Evolutionary conservation across 495 filamentous ascomycete species (phyloP), one percentile per base, ranked within the genome.

Genomic region (Physcia stellaris): DNA sequence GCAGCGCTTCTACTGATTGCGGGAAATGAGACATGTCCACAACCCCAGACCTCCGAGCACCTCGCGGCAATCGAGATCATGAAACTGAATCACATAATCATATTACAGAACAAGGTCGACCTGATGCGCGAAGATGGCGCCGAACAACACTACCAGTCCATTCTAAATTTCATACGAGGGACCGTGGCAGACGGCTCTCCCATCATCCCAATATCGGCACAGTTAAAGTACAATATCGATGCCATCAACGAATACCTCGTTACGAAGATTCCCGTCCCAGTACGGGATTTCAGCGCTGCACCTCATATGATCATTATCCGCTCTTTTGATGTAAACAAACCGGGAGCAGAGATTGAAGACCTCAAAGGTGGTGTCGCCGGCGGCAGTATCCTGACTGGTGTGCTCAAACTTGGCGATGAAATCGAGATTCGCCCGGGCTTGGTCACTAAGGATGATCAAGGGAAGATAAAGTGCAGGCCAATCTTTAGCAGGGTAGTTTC

Each of bases 151-250:
- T 88, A 92, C 66, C 77, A 94, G 58, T 92, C 84, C 0, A 98
- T 98, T 43, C 65, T 88, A 46, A 94, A 95, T 58, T 98, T 98
- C 62, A 94, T 96, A 52, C 79, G 88, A 47, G 92, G 92, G 53
- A 98, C 90, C 17, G 87, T 94, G 41, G 90, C 90, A 33, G 87
- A 87, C 58, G 86, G 86, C 52, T 90, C 86, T 16, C 90, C 90
- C 16, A 86, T 98, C 54, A 94, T 98, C 37, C 90, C 90, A 38
- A 95, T 98, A 55, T 98, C 90, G 23, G 90, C 90, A 15, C 90
- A 98, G 68, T 68, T 98, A 48, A 98, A 98, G 67, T 93, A 94
- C 75, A 98, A 98, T 67, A 94, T 98, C 54, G 90, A 98, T 60
- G 86, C 90, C 45, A 81, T 98, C 60, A 92, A 90, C 64, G 88